These are phyloP conservation scores for Aspergillus awamori DNA, from an alignment of 2,329 filamentous ascomycete genomes.

Conservation along the genomic window DNA sequence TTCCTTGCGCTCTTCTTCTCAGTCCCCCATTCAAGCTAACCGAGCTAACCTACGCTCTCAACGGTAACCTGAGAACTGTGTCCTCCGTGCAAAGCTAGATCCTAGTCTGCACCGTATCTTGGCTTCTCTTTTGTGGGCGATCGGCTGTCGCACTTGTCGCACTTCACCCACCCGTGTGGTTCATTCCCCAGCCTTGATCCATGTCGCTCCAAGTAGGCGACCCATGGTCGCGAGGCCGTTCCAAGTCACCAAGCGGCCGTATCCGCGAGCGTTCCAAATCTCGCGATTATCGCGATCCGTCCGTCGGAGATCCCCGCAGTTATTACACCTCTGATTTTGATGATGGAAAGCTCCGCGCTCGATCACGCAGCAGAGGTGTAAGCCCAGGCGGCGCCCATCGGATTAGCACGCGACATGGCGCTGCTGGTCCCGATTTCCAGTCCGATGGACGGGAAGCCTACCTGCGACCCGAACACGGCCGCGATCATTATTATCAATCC, in stretches of 20 bases:
- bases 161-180: slow-evolving; percentile 8
- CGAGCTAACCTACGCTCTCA: not conserved
- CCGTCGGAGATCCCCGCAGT: slow-evolving; percentile 17
- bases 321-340: slow-evolving; percentile 35
- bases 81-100: not conserved
- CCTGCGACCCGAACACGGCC: slow-evolving; percentile 18
- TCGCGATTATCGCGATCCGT: slow-evolving; percentile 41
- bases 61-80: not conserved
- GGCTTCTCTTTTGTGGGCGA: not conserved
- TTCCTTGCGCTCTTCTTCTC: not conserved
- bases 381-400: slow-evolving; percentile 23
- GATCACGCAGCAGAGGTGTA: slow-evolving; percentile 23
- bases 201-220: slow-evolving; percentile 46
- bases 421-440: slow-evolving; percentile 27
- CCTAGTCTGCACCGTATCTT: not conserved
- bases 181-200: slow-evolving; percentile 11
- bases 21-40: not conserved
- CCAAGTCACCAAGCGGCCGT: slow-evolving; percentile 48
- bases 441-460: slow-evolving; percentile 25
- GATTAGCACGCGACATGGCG: slow-evolving; percentile 26
- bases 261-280: slow-evolving; percentile 47
- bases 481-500: slow-evolving; percentile 33
- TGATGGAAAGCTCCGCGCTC: slow-evolving; percentile 31
- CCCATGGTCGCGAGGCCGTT: slow-evolving; percentile 48
- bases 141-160: slow-evolving; percentile 4